Conservation (phyloP, 2,329 filamentous ascomycete genomes). For the Aureobasidium musti region DNA sequence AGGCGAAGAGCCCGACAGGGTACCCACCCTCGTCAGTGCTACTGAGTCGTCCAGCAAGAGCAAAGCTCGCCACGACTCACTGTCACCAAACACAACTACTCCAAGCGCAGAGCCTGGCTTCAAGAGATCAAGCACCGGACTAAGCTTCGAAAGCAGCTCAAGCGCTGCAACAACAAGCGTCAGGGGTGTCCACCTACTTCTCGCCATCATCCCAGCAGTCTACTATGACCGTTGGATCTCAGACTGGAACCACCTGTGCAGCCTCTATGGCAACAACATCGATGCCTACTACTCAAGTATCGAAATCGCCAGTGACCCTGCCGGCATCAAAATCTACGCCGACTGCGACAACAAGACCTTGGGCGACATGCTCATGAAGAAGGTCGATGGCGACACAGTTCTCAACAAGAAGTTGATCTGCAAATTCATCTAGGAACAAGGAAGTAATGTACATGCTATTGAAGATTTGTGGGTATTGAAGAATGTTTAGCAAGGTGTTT, state of each 20-base stretch:
- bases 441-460: background rate
- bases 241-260: background rate
- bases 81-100: background rate
- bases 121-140: background rate
- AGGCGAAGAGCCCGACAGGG: no score
- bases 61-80: background rate
- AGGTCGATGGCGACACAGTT: background rate
- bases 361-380: conserved; percentile 2
- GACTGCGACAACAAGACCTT: conserved; percentile 11
- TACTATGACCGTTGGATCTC: background rate
- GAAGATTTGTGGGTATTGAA: background rate
- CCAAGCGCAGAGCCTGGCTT: background rate
- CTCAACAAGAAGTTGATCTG: conserved; percentile 3
- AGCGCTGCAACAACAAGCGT: background rate
- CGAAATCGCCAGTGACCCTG: background rate
- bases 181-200: background rate
- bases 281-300: conserved; percentile 4
- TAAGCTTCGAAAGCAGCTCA: background rate
- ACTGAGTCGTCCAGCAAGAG: background rate
- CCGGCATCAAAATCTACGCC: background rate
- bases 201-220: background rate
- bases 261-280: background rate
- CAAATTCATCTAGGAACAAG: background rate
- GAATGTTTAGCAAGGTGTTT: background rate
- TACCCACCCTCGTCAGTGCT: background rate